phyloP scores from a whole-genome alignment of 768 basidiomycete species.

The Rhodotorula sphaerocarpa region DNA sequence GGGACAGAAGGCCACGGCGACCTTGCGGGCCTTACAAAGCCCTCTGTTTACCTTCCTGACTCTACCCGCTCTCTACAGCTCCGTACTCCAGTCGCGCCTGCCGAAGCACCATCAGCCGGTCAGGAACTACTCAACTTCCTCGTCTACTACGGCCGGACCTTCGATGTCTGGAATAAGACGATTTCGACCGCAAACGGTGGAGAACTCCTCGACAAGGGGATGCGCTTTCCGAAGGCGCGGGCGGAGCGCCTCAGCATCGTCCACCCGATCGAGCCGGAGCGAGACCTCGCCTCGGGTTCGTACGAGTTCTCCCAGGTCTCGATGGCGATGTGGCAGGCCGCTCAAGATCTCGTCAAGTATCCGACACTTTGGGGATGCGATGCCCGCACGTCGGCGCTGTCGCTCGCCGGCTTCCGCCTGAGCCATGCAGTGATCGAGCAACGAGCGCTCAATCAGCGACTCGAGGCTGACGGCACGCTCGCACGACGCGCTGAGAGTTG shows the following conservation, averaged over 20 bases:
- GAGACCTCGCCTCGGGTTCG: neutral
- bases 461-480: neutral
- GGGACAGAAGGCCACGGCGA: too few relatives aligned
- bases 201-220: neutral
- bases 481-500: neutral
- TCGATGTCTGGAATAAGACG: neutral
- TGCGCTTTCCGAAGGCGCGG: neutral
- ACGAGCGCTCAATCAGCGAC: neutral
- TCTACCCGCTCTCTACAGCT: constrained; percentile 1
- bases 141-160: neutral
- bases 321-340: too few relatives aligned
- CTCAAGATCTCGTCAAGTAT: too few relatives aligned
- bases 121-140: neutral
- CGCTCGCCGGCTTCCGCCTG: neutral
- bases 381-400: neutral
- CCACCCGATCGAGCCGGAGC: neutral
- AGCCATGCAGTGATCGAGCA: neutral
- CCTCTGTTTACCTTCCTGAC: too few relatives aligned
- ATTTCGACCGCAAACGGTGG: constrained; percentile 2
- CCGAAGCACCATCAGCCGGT: neutral
- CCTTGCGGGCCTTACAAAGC: too few relatives aligned
- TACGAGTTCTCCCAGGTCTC: neutral
- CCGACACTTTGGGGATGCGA: too few relatives aligned
- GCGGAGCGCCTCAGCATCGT: neutral
- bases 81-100: neutral